phyloP scores from a whole-genome alignment of 2,329 filamentous ascomycete genomes.

The Emericellopsis atlantica region DNA sequence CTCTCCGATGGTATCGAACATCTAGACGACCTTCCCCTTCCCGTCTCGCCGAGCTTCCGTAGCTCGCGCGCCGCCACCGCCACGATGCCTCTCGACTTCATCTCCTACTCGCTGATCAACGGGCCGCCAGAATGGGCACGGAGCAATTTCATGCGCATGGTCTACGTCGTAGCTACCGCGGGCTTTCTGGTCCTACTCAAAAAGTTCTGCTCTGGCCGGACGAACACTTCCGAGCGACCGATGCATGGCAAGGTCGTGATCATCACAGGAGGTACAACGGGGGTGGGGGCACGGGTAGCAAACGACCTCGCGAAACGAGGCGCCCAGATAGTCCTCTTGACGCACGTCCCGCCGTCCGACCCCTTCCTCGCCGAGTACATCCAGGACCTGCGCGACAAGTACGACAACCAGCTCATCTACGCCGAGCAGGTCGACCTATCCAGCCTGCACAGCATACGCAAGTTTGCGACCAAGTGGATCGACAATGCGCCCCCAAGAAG shows the following conservation, averaged over 20 bases:
- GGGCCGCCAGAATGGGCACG: conserved; percentile 37
- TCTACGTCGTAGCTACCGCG: conserved; percentile 23
- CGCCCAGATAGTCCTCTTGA: conserved; percentile 83
- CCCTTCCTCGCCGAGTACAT: conserved; percentile 88
- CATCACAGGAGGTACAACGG: conserved; percentile 89
- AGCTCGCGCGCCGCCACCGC: not conserved
- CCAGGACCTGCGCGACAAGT: conserved; percentile 66
- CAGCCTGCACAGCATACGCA: conserved; percentile 78
- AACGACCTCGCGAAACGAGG: conserved; percentile 66
- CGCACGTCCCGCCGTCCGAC: conserved; percentile 68
- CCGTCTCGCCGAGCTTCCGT: not conserved
- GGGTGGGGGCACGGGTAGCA: conserved; percentile 71
- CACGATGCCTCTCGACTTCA: conserved; percentile 39
- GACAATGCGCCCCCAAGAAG: conserved; percentile 84
- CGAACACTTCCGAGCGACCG: conserved; percentile 62
- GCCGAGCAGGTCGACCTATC: conserved; percentile 88
- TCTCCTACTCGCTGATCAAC: conserved; percentile 30
- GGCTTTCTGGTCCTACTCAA: conserved; percentile 41
- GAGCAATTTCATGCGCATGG: conserved; percentile 26
- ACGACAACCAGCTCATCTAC: conserved; percentile 80
- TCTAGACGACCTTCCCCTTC: not conserved
- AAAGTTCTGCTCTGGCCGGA: conserved; percentile 62
- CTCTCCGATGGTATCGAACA: not conserved
- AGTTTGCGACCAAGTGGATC: conserved; percentile 96
- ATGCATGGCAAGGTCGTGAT: conserved; percentile 93